Conservation (phyloP, 106 monocot species). For the Platanthera zijinensis region DNA sequence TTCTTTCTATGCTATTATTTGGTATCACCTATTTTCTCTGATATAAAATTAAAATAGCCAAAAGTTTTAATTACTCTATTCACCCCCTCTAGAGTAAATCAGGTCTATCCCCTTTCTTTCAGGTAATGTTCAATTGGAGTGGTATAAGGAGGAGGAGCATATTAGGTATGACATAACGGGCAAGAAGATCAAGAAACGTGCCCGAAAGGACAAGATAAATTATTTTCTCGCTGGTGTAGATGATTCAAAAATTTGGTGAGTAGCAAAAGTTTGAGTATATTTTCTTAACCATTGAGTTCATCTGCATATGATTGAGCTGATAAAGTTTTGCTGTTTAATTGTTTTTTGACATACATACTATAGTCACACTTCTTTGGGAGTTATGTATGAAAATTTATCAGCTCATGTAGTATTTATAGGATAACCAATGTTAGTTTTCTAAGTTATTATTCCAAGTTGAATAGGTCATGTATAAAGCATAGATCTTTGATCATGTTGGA, state of each 20-base stretch:
- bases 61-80: too few relatives aligned
- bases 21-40: too few relatives aligned
- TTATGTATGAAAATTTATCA: too few relatives aligned
- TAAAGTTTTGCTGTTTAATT: neutral
- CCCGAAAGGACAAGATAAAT: conserved; percentile 69
- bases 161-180: conserved; percentile 84
- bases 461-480: too few relatives aligned
- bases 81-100: too few relatives aligned
- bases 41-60: too few relatives aligned
- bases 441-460: too few relatives aligned
- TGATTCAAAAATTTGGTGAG: conserved; percentile 81
- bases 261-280: neutral
- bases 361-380: neutral
- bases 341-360: neutral
- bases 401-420: too few relatives aligned
- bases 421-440: too few relatives aligned
- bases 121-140: conserved; percentile 78
- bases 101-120: too few relatives aligned
- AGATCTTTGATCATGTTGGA: neutral
- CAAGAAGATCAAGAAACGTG: conserved; percentile 80
- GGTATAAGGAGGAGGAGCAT: conserved; percentile 95
- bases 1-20: too few relatives aligned
- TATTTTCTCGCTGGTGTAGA: conserved; percentile 74
- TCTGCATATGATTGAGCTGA: neutral
- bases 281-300: neutral